These are phyloP conservation scores for Parasarocladium wereldwijsianum DNA, from an alignment of 2,329 filamentous ascomycete species.

Conservation along the genomic window DNA sequence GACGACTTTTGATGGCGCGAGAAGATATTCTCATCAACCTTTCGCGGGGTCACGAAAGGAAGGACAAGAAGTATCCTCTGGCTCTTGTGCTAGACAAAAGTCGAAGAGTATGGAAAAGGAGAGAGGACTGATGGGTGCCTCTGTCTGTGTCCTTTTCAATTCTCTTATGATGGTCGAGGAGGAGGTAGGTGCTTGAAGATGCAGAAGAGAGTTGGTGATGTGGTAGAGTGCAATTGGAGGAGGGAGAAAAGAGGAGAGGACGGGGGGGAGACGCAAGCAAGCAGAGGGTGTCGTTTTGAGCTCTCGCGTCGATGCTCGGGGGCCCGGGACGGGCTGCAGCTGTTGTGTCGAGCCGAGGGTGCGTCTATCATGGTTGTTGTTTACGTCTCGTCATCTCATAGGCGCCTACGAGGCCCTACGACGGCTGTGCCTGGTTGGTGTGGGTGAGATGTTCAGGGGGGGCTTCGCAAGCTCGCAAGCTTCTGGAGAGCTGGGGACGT, in stretches of 20 bases:
- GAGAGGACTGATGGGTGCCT: conserved; percentile 14
- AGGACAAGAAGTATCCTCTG: conserved; percentile 52
- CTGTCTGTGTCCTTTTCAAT: conserved; percentile 21
- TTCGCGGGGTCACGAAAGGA: conserved; percentile 51
- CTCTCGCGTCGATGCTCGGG: too few species aligned
- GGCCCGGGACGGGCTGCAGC: conserved; percentile 2
- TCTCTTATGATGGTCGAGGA: conserved; percentile 9
- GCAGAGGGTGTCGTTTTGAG: conserved; percentile 22
- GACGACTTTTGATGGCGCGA: conserved; percentile 61
- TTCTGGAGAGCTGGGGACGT: too few species aligned
- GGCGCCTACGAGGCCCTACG: too few species aligned
- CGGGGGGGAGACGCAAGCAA: conserved; percentile 13
- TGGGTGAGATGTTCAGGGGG: too few species aligned
- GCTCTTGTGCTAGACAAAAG: conserved; percentile 46
- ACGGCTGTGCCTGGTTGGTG: too few species aligned
- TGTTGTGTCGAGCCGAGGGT: conserved; percentile 2
- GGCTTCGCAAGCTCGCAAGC: too few species aligned
- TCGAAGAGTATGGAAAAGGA: conserved; percentile 22
- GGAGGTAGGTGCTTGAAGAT: conserved; percentile 13
- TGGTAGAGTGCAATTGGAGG: conserved; percentile 24
- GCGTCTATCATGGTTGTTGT: conserved; percentile 5
- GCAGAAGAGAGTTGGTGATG: conserved; percentile 12
- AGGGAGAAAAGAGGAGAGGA: conserved; percentile 13
- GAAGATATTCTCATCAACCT: conserved; percentile 51
- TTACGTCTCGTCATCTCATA: too few species aligned